Conservation (phyloP, 768 basidiomycete genomes). For the Epithele typhae region DNA sequence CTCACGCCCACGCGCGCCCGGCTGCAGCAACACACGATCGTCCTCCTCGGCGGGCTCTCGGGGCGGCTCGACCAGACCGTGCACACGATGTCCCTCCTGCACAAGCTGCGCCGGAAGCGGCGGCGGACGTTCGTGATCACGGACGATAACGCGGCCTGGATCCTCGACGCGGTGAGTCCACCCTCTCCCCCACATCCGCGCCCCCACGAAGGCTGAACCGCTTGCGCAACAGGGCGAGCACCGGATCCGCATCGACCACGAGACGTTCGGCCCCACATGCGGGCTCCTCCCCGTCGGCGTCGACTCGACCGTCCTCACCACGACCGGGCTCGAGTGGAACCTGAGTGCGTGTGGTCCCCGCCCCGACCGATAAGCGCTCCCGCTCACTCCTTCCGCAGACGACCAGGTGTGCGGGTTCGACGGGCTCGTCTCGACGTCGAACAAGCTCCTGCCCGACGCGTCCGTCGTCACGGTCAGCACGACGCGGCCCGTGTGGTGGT, state of each 20-base stretch:
- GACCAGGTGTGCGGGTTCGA: slow-evolving; percentile 73
- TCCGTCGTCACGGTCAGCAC: slow-evolving; percentile 70
- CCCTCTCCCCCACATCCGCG: not conserved
- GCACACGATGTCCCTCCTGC: slow-evolving; percentile 80
- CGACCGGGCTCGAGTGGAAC: slow-evolving; percentile 87
- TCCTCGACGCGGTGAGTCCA: slow-evolving; percentile 61
- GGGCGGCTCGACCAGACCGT: slow-evolving; percentile 94
- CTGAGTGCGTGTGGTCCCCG: slow-evolving; percentile 46
- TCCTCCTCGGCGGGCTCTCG: slow-evolving; percentile 84
- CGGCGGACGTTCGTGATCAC: slow-evolving; percentile 70
- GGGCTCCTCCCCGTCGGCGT: slow-evolving; percentile 93
- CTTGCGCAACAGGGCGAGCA: slow-evolving; percentile 70
- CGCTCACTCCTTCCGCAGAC: slow-evolving; percentile 32
- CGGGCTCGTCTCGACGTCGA: slow-evolving; percentile 88
- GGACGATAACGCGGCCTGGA: slow-evolving; percentile 91
- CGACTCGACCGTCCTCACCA: slow-evolving; percentile 71
- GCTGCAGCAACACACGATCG: slow-evolving; percentile 51
- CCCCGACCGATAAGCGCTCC: not conserved
- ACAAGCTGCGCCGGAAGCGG: slow-evolving; percentile 66
- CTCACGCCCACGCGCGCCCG: no score
- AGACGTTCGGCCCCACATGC: slow-evolving; percentile 78
- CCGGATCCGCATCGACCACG: slow-evolving; percentile 68
- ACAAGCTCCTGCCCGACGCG: slow-evolving; percentile 74
- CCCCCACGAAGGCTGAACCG: not conserved
- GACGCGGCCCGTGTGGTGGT: slow-evolving; percentile 87